phyloP scores from a whole-genome alignment of 257 asterid genomes.

The Solanum bulbocastanum region DNA sequence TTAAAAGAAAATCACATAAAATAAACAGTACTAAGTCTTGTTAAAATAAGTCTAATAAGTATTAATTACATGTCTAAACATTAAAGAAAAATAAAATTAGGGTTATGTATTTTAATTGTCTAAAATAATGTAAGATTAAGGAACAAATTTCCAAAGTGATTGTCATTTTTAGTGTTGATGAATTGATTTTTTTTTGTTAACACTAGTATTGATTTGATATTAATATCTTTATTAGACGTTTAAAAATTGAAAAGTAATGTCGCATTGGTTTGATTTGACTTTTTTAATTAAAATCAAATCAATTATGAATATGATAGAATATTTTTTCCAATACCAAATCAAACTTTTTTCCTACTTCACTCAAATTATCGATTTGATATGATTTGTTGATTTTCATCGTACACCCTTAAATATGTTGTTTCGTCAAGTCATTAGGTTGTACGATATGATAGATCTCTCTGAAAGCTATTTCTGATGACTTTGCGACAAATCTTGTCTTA shows the following conservation, averaged over 20 bases:
- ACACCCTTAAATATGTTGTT: not conserved
- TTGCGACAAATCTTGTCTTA: not conserved
- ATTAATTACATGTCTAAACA: not conserved
- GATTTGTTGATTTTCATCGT: not conserved
- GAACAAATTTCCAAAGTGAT: too few species aligned
- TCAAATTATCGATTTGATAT: not conserved
- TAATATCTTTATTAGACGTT: not conserved
- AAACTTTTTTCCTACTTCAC: not conserved
- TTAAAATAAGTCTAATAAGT: not conserved
- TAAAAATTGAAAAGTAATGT: too few species aligned
- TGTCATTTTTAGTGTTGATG: too few species aligned
- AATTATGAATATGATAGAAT: too few species aligned
- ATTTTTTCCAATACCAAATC: too few species aligned
- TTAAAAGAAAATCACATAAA: not conserved
- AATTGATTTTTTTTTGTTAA: too few species aligned
- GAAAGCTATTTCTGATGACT: not conserved
- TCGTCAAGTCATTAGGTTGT: not conserved
- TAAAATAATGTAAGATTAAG: too few species aligned
- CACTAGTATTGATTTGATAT: too few species aligned
- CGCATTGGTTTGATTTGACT: fast-evolving
- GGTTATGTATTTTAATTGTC: not conserved
- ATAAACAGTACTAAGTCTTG: not conserved
- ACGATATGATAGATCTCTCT: not conserved
- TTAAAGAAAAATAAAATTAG: not conserved
- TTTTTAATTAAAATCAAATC: too few species aligned